These are phyloP conservation scores for Pontederia paniculata DNA, from an alignment of 176 grass and related monocot species.

Conservation along the genomic window DNA sequence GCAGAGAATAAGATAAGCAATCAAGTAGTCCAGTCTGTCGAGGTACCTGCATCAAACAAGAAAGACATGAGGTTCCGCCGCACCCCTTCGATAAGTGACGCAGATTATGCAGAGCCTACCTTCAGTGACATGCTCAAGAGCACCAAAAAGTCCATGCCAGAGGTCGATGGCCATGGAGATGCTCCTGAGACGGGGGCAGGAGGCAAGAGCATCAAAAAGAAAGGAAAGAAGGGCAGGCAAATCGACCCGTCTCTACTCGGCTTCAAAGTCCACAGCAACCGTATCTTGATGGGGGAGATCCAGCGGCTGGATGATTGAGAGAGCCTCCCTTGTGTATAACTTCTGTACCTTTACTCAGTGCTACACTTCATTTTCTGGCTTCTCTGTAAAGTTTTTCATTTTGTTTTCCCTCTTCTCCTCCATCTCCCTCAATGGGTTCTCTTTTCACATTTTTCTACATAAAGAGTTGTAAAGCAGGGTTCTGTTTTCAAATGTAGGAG, in stretches of 20 bases:
- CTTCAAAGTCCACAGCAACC: constrained; percentile 96
- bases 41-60: constrained; percentile 37
- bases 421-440: no score
- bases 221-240: constrained; percentile 89
- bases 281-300: constrained; percentile 99
- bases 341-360: no score
- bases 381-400: no score
- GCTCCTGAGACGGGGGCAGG: constrained; percentile 30
- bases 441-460: no score
- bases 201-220: constrained; percentile 72
- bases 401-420: no score
- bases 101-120: constrained; percentile 46
- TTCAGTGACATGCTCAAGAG: constrained; percentile 93
- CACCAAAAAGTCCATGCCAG: constrained; percentile 49
- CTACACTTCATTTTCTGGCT: no score
- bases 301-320: constrained; percentile 67
- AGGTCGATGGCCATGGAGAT: constrained; percentile 28
- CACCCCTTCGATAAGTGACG: constrained; percentile 21
- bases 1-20: constrained; percentile 14
- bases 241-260: constrained; percentile 94
- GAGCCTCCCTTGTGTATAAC: neutral
- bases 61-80: constrained; percentile 36
- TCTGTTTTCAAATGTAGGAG: no score
- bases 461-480: no score
- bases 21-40: constrained; percentile 9